Percentiles rank a stretch among this genome's conserved stretches.
phyloP scores from a whole-genome alignment of 768 basidiomycete species.

The Lentinula edodes region DNA sequence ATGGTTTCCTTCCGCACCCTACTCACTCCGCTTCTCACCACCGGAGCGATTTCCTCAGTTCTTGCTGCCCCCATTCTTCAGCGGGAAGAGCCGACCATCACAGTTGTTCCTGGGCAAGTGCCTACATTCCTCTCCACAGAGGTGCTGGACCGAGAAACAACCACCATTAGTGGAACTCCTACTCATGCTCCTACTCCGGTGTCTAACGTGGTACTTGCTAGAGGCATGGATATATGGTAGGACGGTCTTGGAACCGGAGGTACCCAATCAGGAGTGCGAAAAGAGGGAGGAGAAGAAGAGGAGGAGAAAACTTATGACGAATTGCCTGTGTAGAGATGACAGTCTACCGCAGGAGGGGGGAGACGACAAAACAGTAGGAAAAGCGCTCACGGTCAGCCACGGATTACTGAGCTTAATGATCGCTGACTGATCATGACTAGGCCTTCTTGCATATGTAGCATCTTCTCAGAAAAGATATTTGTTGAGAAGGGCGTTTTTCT shows the following conservation, averaged over 20 bases:
- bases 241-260: background rate
- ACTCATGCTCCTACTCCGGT: background rate
- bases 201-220: background rate
- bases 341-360: background rate
- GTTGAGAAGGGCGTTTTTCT: too few relatives aligned
- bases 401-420: background rate
- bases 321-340: too few relatives aligned
- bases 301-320: too few relatives aligned
- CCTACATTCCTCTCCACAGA: background rate
- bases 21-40: background rate
- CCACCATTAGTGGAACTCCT: background rate
- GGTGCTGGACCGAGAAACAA: background rate
- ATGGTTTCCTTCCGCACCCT: slow-evolving; percentile 4
- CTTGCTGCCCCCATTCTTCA: background rate
- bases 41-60: background rate
- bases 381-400: background rate
- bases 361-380: background rate
- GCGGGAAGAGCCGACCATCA: background rate
- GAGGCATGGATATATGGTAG: background rate
- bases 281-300: too few relatives aligned
- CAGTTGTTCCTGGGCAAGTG: background rate
- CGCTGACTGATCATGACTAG: background rate
- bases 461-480: too few relatives aligned
- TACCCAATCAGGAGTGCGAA: too few relatives aligned
- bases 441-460: too few relatives aligned